Percentiles rank a stretch among this genome's conserved stretches.
Conservation (phyloP, 2,329 filamentous ascomycete genomes). For the Pseudogymnoascus sp. region DNA sequence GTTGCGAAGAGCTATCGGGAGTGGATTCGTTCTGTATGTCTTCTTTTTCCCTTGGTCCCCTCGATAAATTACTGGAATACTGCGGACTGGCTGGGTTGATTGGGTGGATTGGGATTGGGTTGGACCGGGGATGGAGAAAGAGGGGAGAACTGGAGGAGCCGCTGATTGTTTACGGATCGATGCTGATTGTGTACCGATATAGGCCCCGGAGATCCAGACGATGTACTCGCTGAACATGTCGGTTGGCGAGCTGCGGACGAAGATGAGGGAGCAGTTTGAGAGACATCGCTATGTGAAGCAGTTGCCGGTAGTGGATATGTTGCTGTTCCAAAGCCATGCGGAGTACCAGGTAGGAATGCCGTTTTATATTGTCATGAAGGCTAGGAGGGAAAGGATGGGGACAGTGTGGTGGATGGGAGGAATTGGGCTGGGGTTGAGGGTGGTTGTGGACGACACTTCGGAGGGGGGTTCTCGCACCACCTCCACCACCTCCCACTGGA, state of each 20-base stretch:
- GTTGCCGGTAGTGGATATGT: constrained; percentile 77
- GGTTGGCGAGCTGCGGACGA: constrained; percentile 79
- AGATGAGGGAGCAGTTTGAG: constrained; percentile 96
- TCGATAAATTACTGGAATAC: not conserved
- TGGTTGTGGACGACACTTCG: not conserved
- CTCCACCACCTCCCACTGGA: not conserved
- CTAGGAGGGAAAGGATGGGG: not conserved
- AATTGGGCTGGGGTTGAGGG: not conserved
- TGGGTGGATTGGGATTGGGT: not conserved
- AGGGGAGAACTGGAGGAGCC: not conserved
- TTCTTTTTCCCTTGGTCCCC: constrained; percentile 10
- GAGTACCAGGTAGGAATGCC: constrained; percentile 73
- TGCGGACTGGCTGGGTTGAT: not conserved
- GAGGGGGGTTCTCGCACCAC: not conserved
- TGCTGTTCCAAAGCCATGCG: constrained; percentile 82
- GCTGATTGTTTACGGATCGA: not conserved
- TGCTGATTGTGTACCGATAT: constrained; percentile 19
- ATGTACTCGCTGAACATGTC: constrained; percentile 95
- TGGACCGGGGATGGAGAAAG: not conserved
- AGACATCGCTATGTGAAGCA: constrained; percentile 89
- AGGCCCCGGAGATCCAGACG: constrained; percentile 94
- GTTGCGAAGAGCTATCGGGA: constrained; percentile 86
- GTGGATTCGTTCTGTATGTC: constrained; percentile 91
- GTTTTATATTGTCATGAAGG: not conserved
- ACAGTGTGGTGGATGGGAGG: not conserved